phyloP scores from a whole-genome alignment of 768 basidiomycete genomes.

The Kwoniella dendrophila region DNA sequence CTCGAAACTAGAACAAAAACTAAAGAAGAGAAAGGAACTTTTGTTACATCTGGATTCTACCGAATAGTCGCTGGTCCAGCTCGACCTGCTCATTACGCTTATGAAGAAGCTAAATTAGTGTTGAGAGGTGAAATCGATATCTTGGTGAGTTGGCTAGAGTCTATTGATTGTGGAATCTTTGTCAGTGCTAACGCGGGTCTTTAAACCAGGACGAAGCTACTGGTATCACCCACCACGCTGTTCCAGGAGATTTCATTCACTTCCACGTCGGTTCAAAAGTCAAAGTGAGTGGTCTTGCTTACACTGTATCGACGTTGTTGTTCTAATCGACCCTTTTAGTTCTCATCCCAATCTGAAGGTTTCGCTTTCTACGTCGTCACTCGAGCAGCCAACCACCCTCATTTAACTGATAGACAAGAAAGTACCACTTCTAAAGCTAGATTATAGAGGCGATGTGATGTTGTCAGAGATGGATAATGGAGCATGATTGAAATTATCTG shows the following conservation, averaged over 20 bases:
- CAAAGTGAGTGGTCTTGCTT: neutral
- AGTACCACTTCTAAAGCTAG: neutral
- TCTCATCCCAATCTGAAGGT: neutral
- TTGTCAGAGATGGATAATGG: no score
- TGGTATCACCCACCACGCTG: neutral
- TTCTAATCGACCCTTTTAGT: neutral
- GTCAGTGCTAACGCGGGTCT: no score
- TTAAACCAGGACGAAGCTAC: neutral
- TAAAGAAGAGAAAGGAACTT: neutral
- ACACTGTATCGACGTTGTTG: neutral
- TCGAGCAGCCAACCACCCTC: neutral
- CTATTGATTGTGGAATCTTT: neutral
- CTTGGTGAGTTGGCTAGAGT: neutral
- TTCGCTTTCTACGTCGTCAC: conserved; percentile 2
- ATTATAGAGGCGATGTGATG: neutral
- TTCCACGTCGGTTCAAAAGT: conserved; percentile 1
- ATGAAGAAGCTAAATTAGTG: neutral
- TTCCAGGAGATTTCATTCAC: neutral
- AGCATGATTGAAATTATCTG: no score
- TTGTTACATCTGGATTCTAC: neutral
- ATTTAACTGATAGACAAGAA: neutral
- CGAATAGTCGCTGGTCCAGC: neutral
- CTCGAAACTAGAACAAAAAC: neutral
- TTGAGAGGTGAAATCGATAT: neutral
- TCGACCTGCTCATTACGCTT: neutral